Percentiles rank a stretch among this genome's conserved stretches.
Evolutionary conservation across 1,139 yeast species (phyloP).

Genomic region (Casaregolazyma lundiana): DNA sequence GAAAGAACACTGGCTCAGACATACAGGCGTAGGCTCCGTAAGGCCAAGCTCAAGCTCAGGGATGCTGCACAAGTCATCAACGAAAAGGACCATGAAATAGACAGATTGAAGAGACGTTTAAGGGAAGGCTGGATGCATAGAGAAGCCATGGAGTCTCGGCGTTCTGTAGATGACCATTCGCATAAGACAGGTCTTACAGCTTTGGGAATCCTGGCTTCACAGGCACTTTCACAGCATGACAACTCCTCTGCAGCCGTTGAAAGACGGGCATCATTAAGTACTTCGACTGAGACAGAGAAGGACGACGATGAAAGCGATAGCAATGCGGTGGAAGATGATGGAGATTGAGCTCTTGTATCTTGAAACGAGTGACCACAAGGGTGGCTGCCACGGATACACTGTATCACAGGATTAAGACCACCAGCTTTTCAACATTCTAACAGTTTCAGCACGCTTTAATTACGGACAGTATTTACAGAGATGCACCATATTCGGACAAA

Average conservation of each 20-base stretch:
- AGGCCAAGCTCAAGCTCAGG: conserved; percentile 39
- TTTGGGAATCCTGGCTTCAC: conserved; percentile 20
- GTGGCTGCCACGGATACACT: no score
- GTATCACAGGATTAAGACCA: no score
- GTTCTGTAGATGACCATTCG: conserved; percentile 5
- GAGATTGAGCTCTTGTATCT: background rate
- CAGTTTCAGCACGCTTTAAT: no score
- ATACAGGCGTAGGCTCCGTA: conserved; percentile 36
- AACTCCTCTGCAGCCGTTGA: background rate
- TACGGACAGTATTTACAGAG: no score
- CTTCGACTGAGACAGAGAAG: conserved; percentile 21
- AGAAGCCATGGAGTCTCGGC: conserved; percentile 19
- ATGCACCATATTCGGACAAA: no score
- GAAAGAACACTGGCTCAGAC: conserved; percentile 19
- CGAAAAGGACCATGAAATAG: conserved; percentile 40
- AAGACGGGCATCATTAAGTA: conserved; percentile 27
- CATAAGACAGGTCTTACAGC: conserved; percentile 23
- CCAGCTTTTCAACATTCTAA: no score
- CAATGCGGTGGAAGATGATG: conserved; percentile 15
- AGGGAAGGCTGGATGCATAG: conserved; percentile 23
- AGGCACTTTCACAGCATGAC: conserved; percentile 1
- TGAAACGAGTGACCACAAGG: background rate
- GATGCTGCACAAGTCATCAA: conserved; percentile 42
- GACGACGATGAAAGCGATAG: conserved; percentile 16
- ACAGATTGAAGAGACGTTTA: conserved; percentile 25